A percentile compares a stretch with the other conserved stretches of the same genome.
Evolutionary conservation across 495 filamentous ascomycete genomes (phyloP).

Genomic region (Rhizodiscina lignyota): DNA sequence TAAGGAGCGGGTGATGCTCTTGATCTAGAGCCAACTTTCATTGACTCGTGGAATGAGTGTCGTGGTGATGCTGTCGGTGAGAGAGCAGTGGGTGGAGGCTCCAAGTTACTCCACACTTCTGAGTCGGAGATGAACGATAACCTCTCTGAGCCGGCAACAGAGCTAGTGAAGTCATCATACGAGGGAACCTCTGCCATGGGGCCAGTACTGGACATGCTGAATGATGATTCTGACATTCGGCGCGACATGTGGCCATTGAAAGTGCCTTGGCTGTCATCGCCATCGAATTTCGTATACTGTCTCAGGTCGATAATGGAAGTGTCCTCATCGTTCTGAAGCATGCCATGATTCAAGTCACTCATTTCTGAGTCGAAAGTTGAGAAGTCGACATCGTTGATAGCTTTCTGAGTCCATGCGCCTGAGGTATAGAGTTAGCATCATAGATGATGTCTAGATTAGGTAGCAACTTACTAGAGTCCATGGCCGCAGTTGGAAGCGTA

Average conservation of each 20-base stretch:
- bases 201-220: conserved; percentile 17
- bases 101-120: conserved; percentile 14
- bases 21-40: conserved; percentile 25
- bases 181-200: conserved; percentile 12
- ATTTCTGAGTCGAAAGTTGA: conserved; percentile 15
- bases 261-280: conserved; percentile 6
- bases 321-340: conserved; percentile 14
- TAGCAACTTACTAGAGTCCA: no score
- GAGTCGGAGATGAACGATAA: conserved; percentile 16
- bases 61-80: conserved; percentile 16
- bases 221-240: conserved; percentile 17
- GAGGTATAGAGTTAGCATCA: conserved; percentile 4
- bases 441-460: neutral
- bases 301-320: conserved; percentile 18
- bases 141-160: no score
- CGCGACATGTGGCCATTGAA: conserved; percentile 8
- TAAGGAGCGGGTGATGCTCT: conserved; percentile 49
- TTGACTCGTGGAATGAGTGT: conserved; percentile 14
- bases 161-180: conserved; percentile 14
- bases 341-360: conserved; percentile 11
- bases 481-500: neutral
- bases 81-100: conserved; percentile 12
- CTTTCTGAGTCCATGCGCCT: conserved; percentile 17
- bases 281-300: conserved; percentile 10
- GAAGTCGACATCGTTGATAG: conserved; percentile 15